These are phyloP conservation scores for Diplogelasinospora grovesii DNA, from an alignment of 495 filamentous ascomycete species.

Conservation along the genomic window DNA sequence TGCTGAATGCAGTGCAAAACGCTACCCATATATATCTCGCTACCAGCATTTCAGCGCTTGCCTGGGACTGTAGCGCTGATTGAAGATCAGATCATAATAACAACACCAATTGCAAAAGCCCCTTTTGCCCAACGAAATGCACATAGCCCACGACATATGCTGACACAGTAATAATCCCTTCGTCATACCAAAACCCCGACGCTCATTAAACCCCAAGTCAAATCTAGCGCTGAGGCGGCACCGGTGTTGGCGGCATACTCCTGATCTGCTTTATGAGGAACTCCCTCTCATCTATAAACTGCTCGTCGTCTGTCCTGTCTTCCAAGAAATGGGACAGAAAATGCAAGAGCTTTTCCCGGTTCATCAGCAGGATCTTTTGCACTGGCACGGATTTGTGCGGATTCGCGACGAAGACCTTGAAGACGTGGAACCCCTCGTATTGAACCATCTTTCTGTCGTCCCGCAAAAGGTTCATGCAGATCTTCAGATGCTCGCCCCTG, in stretches of 20 bases:
- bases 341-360: constrained; percentile 78
- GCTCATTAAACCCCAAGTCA: neutral
- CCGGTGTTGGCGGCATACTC: constrained; percentile 62
- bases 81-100: no score
- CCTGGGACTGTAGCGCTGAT: no score
- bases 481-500: constrained; percentile 88
- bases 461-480: constrained; percentile 92
- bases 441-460: constrained; percentile 98
- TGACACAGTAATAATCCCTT: no score
- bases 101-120: no score
- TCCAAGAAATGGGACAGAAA: constrained; percentile 90
- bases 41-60: no score
- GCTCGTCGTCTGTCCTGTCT: constrained; percentile 94
- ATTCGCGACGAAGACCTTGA: constrained; percentile 99
- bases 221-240: constrained; percentile 40
- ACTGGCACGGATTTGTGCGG: constrained; percentile 92
- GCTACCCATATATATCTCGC: no score
- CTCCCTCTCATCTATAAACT: constrained; percentile 96
- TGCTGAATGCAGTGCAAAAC: no score
- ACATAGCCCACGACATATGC: no score
- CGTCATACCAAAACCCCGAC: neutral
- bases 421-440: constrained; percentile 98
- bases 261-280: constrained; percentile 94
- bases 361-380: constrained; percentile 91
- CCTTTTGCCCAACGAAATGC: neutral